Evolutionary conservation across 2,329 filamentous ascomycete genomes (phyloP), one percentile per base, ranked within the genome.

Genomic region (Dactylellina cionopaga): DNA sequence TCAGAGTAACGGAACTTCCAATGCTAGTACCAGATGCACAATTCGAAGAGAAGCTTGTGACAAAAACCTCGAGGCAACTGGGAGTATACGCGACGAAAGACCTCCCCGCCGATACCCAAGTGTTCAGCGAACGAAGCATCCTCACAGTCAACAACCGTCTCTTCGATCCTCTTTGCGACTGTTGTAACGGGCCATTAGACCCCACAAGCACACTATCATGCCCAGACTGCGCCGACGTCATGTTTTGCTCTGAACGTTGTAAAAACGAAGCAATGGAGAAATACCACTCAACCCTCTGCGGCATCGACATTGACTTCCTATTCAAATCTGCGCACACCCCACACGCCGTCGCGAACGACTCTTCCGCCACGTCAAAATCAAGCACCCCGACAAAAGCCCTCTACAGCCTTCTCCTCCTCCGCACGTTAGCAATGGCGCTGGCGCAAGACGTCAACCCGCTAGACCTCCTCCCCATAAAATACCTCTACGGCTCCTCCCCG

Each of bases 1-100:
- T 96, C 27, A 86, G 87, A 66, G 89, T 90, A 2, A 88, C 92
- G 0, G 85, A 89, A 29, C 82, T 99, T 3, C 95, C 94, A 0
- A 83, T 91, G 0, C 81, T 98, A 22, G 82, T 88, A 9, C 83
- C 76, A 22, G 77, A 75, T 27, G 76, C 76, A 13, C 76, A 75
- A 24, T 74, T 76, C 13, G 49, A 70, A 15, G 39, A 56, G 1
- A 70, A 22, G 71, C 62, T 22, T 66, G 74, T 35, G 52, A 71
- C 25, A 75, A 56, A 31, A 22, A 69, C 44, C 66, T 52, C 88
- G 76, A 85, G 86, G 71, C 95, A 99, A 80, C 85, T 99, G 0
- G 95, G 95, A 3, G 85, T 99, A 2, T 98, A 98, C 79, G 94
- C 93, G 5, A 91, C 88, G 76, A 86, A 91, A 74, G 89, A 96